Conservation (phyloP, 352 stramenopile species). For the Blastocystis sp. region DNA sequence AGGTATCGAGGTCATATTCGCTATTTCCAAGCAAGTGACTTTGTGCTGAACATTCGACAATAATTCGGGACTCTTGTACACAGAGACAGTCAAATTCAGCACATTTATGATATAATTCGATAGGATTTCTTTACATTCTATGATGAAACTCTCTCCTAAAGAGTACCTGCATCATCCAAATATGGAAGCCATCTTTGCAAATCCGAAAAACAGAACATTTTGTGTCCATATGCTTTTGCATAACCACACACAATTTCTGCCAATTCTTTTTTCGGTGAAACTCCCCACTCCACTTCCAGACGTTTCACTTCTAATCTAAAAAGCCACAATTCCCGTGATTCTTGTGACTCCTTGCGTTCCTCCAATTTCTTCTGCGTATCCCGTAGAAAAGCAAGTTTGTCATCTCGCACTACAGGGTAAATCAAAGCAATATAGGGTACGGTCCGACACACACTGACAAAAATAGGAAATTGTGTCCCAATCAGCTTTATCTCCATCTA, state of each 20-base stretch:
- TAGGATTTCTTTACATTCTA: not conserved
- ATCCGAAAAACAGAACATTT: not conserved
- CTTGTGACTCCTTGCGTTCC: not conserved
- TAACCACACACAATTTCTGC: not conserved
- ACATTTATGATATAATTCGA: not conserved
- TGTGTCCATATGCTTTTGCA: not conserved
- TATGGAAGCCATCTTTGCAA: not conserved
- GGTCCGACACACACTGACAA: not conserved
- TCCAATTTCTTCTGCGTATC: not conserved
- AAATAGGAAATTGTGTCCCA: conserved; percentile 34
- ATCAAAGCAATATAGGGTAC: not conserved
- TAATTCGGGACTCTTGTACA: not conserved
- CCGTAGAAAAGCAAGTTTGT: not conserved
- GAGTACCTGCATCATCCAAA: not conserved
- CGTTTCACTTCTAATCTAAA: not conserved
- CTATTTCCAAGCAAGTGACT: not conserved
- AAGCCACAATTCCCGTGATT: not conserved
- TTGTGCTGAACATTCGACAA: not conserved
- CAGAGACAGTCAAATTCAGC: conserved; percentile 26
- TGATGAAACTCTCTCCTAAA: not conserved
- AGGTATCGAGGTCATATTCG: not conserved
- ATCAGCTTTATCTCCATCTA: not conserved
- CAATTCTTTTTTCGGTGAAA: not conserved
- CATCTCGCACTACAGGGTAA: not conserved
- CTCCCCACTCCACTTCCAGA: not conserved